Evolutionary conservation across 495 filamentous ascomycete species (phyloP).

Genomic region (Aspergillus campestris): DNA sequence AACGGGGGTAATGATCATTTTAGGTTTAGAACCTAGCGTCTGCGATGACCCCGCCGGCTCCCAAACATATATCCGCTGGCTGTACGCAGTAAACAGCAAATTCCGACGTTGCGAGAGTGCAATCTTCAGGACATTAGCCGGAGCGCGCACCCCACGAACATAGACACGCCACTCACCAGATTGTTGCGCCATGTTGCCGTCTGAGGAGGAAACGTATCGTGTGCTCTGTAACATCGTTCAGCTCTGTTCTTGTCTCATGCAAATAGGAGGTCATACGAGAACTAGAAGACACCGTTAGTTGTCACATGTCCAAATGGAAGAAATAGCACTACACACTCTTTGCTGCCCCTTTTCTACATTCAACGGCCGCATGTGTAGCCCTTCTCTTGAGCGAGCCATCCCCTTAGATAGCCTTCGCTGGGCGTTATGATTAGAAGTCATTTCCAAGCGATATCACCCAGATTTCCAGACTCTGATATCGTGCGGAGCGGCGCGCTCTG

Average conservation of each 20-base stretch:
- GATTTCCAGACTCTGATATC: too few species aligned
- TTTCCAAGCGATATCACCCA: constrained; percentile 7
- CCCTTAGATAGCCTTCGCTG: constrained; percentile 1
- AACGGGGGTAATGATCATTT: constrained; percentile 58
- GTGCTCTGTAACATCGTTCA: constrained; percentile 14
- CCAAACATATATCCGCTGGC: constrained; percentile 64
- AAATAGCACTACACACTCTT: constrained; percentile 20
- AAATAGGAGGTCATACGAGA: constrained; percentile 9
- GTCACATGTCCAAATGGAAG: not conserved
- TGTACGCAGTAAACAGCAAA: constrained; percentile 72
- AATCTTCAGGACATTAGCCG: constrained; percentile 22
- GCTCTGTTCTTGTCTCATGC: not conserved
- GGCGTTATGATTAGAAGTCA: constrained; percentile 15
- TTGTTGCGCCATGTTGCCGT: constrained; percentile 43
- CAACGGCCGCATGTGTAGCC: constrained; percentile 20
- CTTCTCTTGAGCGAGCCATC: constrained; percentile 8
- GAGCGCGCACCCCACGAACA: not conserved
- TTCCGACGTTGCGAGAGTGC: constrained; percentile 52
- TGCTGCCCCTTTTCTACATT: constrained; percentile 28
- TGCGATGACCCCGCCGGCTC: constrained; percentile 60
- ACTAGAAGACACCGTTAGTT: constrained; percentile 4
- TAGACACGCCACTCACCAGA: constrained; percentile 32
- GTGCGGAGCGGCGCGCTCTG: too few species aligned
- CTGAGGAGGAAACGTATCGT: constrained; percentile 21
- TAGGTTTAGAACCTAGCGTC: constrained; percentile 48